phyloP scores from a whole-genome alignment of 345 rosid species.

The Noccaea bulbosa region DNA sequence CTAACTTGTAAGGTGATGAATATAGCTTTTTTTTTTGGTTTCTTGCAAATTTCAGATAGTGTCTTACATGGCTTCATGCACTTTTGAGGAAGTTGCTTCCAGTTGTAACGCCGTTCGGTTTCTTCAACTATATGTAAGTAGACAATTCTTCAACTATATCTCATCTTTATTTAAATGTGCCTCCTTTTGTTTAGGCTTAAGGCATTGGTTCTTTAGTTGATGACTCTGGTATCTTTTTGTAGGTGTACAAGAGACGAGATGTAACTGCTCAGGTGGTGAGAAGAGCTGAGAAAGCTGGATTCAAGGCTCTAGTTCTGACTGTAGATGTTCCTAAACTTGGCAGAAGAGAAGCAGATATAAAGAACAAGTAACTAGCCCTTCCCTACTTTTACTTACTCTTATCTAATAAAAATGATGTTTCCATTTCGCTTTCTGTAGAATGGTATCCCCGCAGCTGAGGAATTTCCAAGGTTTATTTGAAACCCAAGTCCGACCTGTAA shows the following conservation, averaged over 20 bases:
- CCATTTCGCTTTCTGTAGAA: constrained; percentile 49
- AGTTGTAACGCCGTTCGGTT: constrained; percentile 80
- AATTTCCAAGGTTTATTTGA: constrained; percentile 74
- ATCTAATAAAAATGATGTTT: constrained; percentile 10
- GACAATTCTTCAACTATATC: too few species aligned
- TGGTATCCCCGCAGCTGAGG: constrained; percentile 66
- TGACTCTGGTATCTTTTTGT: not conserved
- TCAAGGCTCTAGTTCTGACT: constrained; percentile 80
- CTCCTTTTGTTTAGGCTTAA: not conserved
- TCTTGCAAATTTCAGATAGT: constrained; percentile 51
- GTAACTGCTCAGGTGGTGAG: constrained; percentile 59
- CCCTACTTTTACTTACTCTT: not conserved
- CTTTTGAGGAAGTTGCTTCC: constrained; percentile 85
- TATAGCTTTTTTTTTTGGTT: not conserved
- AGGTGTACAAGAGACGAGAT: constrained; percentile 72
- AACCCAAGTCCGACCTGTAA: constrained; percentile 55
- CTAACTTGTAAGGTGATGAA: not conserved
- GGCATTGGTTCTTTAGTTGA: not conserved
- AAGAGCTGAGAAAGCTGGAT: constrained; percentile 87
- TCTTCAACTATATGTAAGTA: constrained; percentile 71
- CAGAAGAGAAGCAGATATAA: constrained; percentile 86
- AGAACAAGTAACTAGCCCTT: constrained; percentile 57
- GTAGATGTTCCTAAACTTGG: constrained; percentile 87
- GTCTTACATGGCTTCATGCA: constrained; percentile 61
- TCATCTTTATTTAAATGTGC: not conserved